Conservation (phyloP, 306 rosid genomes). For the Cercis canadensis region DNA sequence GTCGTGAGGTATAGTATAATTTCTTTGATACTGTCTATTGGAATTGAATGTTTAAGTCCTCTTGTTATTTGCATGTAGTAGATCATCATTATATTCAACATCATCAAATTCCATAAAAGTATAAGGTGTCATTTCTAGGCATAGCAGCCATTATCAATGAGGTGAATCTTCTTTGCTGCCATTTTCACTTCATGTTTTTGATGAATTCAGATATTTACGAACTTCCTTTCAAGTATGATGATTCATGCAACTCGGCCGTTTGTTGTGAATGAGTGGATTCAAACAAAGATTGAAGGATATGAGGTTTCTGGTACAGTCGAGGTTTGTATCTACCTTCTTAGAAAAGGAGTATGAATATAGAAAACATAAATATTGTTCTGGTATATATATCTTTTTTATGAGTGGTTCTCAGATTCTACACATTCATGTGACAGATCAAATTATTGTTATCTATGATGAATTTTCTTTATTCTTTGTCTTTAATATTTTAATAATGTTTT, state of each 20-base stretch:
- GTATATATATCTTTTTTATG: not conserved
- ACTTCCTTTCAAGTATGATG: constrained; percentile 97
- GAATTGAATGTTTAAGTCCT: constrained; percentile 1
- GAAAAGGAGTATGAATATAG: constrained; percentile 12
- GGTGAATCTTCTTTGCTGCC: constrained; percentile 29
- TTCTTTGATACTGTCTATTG: constrained; percentile 38
- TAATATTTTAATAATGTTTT: constrained; percentile 13
- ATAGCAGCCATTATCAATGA: constrained; percentile 22
- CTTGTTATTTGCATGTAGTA: constrained; percentile 28
- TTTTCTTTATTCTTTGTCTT: constrained; percentile 33
- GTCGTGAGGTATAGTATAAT: constrained; percentile 80
- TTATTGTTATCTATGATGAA: constrained; percentile 13
- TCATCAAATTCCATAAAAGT: constrained; percentile 12
- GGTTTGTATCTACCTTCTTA: constrained; percentile 63
- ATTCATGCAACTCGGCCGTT: constrained; percentile 94
- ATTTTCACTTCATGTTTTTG: constrained; percentile 44
- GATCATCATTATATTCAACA: constrained; percentile 16
- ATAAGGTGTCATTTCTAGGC: constrained; percentile 7
- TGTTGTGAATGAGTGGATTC: constrained; percentile 93
- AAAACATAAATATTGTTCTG: constrained; percentile 8
- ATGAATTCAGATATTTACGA: constrained; percentile 84
- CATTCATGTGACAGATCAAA: constrained; percentile 26
- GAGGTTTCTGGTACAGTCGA: constrained; percentile 99
- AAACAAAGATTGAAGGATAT: constrained; percentile 94
- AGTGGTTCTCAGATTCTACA: constrained; percentile 22